Base-by-base conservation (phyloP, 306 rosid genomes). In the Dryas octopetala region DNA sequence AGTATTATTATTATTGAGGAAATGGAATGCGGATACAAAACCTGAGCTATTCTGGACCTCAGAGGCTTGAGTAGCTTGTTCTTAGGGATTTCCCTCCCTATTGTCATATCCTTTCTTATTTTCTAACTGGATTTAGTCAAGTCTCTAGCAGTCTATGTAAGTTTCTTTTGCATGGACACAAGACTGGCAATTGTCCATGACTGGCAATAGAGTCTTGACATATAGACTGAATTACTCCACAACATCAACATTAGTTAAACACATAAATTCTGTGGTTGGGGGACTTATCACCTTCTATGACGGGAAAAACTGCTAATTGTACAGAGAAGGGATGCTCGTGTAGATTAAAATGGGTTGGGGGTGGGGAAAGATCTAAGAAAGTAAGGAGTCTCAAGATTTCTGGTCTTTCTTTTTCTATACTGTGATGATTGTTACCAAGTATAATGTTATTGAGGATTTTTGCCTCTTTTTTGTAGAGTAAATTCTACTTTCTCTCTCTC, bases 401-500 rank as follows among this genome's bases (percentile, higher is more conserved):
- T 32, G 17, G 64, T 50, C 47, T n/a, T 65, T 47, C 66, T 62
- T 55, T 55, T 65, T 28, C 43, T 43, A 48, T 38, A 55, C 9
- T 57, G 13, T 62, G 63, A 66, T 50, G 10, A 28, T 23, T 74
- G 32, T 54, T 68, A 50, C 28, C 51, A 73, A 12, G 28, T 45
- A 50, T 67, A 4, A 48, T 17, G 46, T 9, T 57, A 43, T 70
- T 49, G 26, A 71, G 76, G 65, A 63, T 57, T 59, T 74, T 54
- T 53, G 23, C 38, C 62, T 48, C 26, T 26, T 66, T 47, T 68
- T 66, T 9, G 47, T 49, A 7, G 14, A 12, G 46, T 32, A 40
- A 32, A 62, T 41, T 62, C 10, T 44, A 7, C 26, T 4, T 0
- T 23, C 23, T 23, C 23, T 23, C 23, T 23, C 23, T 23, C 23